Base-by-base conservation (phyloP, 441 rosid species). In the Macaranga tanarius region DNA sequence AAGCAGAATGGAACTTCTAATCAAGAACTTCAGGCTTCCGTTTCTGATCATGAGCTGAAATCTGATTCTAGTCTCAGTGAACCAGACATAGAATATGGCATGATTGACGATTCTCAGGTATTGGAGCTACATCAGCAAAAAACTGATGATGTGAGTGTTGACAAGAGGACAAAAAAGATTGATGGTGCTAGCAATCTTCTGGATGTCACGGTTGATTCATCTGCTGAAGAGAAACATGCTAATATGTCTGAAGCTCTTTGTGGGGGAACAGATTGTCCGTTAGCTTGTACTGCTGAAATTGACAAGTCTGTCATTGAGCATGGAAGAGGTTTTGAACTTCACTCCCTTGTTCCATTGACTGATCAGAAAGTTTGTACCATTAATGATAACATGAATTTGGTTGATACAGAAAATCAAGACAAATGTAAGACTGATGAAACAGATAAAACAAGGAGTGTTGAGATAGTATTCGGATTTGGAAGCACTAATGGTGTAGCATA, bases 41-140 rank as follows among this genome's bases (percentile, higher is more conserved):
- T 64, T 74, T 71, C 77, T 62, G 84, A 79, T 68, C 73, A 55
- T 73, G 88, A 73, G 51, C 44, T 76, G 69, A 80, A 75, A 60
- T 80, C 81, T 68, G 81, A 76, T 77, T 73, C 83, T 61, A 77
- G 86, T 73, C 52, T 60, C 45, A 69, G 76, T 60, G 87, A 80
- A 59, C 71, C 67, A 28, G 85, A 74, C 19, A 75, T 71, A 31
- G 84, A 79, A 66, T 76, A 74, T 75, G 77, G 57, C 40, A 42
- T 70, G 65, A 69, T 62, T 58, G 78, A 71, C 20, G 62, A 77
- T 74, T 72, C 83, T 55, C 25, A 72, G 65, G 82, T 75, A 72
- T 45, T 72, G 47, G 82, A 81, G 69, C 63, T 73, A 50, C 31
- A 63, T 72, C 83, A 65, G 42, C 71, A 72, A 65, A 76, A 78